Base-by-base conservation (phyloP, 2,329 filamentous ascomycete genomes). In the Ophiocordyceps robertsii region DNA sequence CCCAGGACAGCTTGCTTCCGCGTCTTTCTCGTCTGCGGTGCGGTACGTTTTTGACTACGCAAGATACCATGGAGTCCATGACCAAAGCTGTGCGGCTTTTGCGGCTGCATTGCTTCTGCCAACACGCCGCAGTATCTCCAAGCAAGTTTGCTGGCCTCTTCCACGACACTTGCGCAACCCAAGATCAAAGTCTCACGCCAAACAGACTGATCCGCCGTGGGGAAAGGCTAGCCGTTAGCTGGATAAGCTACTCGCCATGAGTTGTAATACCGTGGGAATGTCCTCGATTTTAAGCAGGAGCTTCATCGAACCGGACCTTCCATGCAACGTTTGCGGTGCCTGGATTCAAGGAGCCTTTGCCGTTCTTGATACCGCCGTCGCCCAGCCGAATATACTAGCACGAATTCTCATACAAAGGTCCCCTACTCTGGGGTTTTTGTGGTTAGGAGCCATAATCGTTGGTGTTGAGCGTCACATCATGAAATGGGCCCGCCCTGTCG, bases 331-430 rank as follows among this genome's bases (percentile, higher is more conserved):
- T n/a, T 44, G 40, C 16, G 40, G 46, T 6, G 42, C 43, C 35
- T 46, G 39, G 42, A 40, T 48, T 12, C 40, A 48, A 42, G 46
- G 44, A 11, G 16, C 38, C 30, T 46, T 38, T 35, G 43, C 40
- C 29, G 10, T 48, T 27, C 10, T 48, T 14, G 29, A 42, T 9
- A 40, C 40, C 13, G 30, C n/a, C n/a, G n/a, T n/a, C n/a, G n/a
- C n/a, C n/a, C n/a, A 32, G 44, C 38, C 46, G 7, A 4, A n/a
- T 32, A n/a, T 32, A 2, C 31, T 32, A 6, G 31, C 31, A 32
- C 31, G 11, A 13, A 32, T 32, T 3, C 31, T 32, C n/a, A 32
- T 32, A 8, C 12, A 13, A 32, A 32, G n/a, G 6, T 13, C 5
- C 6, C 31, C 31, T 6, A 32, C 2, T 32, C 31, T 32, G 6